Base-by-base conservation (phyloP, 257 asterid species). In the Rehmannia glutinosa region DNA sequence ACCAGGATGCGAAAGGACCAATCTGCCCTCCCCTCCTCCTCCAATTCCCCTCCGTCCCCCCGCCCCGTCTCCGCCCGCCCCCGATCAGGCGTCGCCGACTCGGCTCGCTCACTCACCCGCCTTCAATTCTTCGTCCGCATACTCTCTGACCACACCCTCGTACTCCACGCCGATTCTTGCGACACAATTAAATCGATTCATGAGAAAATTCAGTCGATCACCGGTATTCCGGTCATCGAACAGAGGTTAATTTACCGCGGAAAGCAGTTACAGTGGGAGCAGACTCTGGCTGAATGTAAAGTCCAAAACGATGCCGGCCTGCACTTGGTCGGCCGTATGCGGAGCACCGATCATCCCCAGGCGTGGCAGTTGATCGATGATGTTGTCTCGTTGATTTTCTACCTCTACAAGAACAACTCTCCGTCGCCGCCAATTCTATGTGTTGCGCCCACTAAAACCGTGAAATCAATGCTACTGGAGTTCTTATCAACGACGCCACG, bases 61-160 rank as follows among this genome's bases (percentile, higher is more conserved):
- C 67, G 68, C 28, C 71, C 66, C 52, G 69, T 20, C 12, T 3
- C 69, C 56, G 24, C 57, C 46, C 69, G 50, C 58, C 70, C 77
- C 64, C 69, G 75, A 71, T 77, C 86, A 17, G 21, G 83, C 28
- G 19, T 9, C 64, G 6, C 74, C 59, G 75, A 20, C 50, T 33
- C 85, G 20, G 0, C 63, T 9, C 61, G 36, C 38, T 58, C 76
- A 30, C 81, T n/a, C 19, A 23, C 76, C 17, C 69, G 77, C 24
- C 81, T 90, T 66, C 99, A 93, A 39, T 91, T 93, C 80, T 93
- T 93, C 53, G 94, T 93, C 38, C 95, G 99, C 8, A 63, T 77
- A 32, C 73, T 93, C 56, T 78, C 92, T 32, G 82, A 78, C 11
- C 83, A 78, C 56, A 86, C 96, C 50, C 77, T 86, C 0, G 95